Evolutionary conservation across 345 rosid genomes (phyloP).

Genomic region (Excoecaria agallocha): DNA sequence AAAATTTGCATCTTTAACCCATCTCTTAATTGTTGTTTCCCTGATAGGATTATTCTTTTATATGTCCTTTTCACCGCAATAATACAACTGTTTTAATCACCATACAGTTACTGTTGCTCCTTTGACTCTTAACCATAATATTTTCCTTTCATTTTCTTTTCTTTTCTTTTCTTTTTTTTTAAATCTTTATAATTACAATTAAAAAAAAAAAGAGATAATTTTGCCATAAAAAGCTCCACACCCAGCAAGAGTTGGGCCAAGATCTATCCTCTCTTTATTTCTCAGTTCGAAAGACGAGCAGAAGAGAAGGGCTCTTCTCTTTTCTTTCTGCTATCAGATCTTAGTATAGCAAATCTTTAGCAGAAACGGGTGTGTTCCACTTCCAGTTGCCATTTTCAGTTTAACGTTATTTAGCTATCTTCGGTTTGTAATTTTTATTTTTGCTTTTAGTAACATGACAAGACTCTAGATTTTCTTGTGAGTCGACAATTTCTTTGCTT

Average conservation of each 20-base stretch:
- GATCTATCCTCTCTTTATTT: background rate
- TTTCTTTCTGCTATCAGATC: background rate
- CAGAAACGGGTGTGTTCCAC: background rate
- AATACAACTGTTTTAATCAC: background rate
- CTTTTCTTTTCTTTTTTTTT: background rate
- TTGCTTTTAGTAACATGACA: background rate
- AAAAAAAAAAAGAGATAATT: background rate
- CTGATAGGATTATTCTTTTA: too few relatives aligned
- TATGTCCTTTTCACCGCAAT: background rate
- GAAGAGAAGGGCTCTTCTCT: background rate
- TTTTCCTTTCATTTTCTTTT: too few relatives aligned
- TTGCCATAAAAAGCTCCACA: background rate
- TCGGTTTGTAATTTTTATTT: background rate
- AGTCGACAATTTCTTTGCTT: background rate
- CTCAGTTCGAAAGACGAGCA: background rate
- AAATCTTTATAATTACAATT: too few relatives aligned
- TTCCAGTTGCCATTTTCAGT: background rate
- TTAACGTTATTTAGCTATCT: background rate
- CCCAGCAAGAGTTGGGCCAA: background rate
- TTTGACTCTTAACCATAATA: background rate
- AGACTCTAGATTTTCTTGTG: background rate
- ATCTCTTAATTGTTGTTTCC: too few relatives aligned
- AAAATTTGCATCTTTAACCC: too few relatives aligned
- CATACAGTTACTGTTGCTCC: background rate
- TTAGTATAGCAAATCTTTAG: background rate